Conservation (phyloP, 441 rosid genomes). For the Caryocar brasiliense region DNA sequence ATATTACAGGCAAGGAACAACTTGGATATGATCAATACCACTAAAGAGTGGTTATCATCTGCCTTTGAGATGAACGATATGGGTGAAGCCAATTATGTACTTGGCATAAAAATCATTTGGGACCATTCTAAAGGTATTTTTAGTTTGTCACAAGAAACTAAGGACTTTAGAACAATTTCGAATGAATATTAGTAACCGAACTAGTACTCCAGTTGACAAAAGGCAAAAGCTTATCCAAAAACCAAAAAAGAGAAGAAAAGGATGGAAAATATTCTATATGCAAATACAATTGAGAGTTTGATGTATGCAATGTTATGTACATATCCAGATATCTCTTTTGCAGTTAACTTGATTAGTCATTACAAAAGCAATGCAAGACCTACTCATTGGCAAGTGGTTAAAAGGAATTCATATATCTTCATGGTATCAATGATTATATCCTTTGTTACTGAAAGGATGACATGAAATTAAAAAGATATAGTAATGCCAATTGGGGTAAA, state of each 20-base stretch:
- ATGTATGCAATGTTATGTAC: conserved; percentile 1
- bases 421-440: neutral
- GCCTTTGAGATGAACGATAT: neutral
- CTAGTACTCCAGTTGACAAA: neutral
- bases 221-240: neutral
- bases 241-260: neutral
- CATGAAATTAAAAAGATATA: neutral
- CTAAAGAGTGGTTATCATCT: neutral
- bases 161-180: neutral
- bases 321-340: neutral
- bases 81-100: neutral
- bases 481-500: neutral
- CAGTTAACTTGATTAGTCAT: neutral
- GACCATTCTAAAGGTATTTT: neutral
- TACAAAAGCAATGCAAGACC: neutral
- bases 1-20: neutral
- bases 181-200: neutral
- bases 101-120: neutral
- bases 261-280: neutral
- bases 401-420: neutral
- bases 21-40: neutral
- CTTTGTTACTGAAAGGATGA: neutral
- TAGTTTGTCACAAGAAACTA: neutral
- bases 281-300: neutral
- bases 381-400: neutral